Base-by-base conservation (phyloP, 805 yeast species). In the Spathaspora arborariae region DNA sequence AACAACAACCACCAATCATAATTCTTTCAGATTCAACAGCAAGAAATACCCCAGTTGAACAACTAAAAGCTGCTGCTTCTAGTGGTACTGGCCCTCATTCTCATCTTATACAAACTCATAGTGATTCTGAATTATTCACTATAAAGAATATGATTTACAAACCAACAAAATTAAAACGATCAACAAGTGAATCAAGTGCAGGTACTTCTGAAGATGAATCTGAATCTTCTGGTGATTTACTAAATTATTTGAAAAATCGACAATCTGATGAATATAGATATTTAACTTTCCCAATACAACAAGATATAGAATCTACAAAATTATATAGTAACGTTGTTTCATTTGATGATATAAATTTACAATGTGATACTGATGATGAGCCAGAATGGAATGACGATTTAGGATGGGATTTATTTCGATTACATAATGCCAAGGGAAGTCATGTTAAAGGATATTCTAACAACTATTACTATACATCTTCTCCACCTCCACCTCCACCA, bases 341-440 rank as follows among this genome's bases (percentile, higher is more conserved):
- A 2, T 80, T 79, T 54, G 83, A 80, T 58, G 78, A 84, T 15
- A 75, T 80, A 16, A 70, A 78, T 47, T 44, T 70, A 20, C 60
- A 60, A 46, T 64, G 54, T 27, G 57, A 54, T 35, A 59, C 57
- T 27, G 54, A 51, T 13, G 57, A 57, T 36, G 56, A 48, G 16
- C 56, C 39, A 41, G 57, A 40, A 39, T 45, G 44, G 42, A 54
- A 27, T 15, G 56, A 50, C 51, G 56, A 48, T 24, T 38, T 44
- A 20, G 51, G 52, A 15, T 40, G 53, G 49, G 27, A 44, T n/a
- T 27, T 36, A 8, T 22, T 42, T 18, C 36, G 36, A 38, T 11
- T 27, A 2, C 34, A 43, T 20, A 40, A 34, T 39, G 27, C 20
- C 26, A 26, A 20, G 24, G 35, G 22, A 45, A 34, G 19, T 3